phyloP scores from a whole-genome alignment of 306 rosid genomes.

The Lathyrus oleraceus region DNA sequence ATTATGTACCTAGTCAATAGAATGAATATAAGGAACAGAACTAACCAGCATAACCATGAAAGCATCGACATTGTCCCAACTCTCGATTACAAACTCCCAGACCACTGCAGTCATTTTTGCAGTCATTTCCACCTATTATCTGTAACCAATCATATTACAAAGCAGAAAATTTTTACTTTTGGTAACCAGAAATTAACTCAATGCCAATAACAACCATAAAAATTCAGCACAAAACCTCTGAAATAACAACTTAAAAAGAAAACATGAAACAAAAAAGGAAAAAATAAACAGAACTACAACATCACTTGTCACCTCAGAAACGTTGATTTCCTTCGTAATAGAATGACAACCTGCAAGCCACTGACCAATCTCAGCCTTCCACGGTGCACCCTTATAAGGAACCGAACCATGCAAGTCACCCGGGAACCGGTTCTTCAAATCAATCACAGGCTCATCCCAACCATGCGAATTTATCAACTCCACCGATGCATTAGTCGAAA shows the following conservation, averaged over 20 bases:
- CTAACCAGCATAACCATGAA: constrained; percentile 85
- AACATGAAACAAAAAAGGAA: no score
- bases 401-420: constrained; percentile 65
- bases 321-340: constrained; percentile 55
- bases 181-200: constrained; percentile 4
- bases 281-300: background rate
- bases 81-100: constrained; percentile 83
- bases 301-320: constrained; percentile 68
- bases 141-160: constrained; percentile 44
- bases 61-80: constrained; percentile 87
- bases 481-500: constrained; percentile 45
- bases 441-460: constrained; percentile 39
- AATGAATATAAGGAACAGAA: constrained; percentile 24
- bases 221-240: background rate
- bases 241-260: background rate
- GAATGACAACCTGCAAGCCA: constrained; percentile 90
- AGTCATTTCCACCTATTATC: constrained; percentile 68
- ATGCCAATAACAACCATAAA: constrained; percentile 29
- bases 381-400: constrained; percentile 76
- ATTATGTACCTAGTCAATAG: constrained; percentile 1
- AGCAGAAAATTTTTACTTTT: background rate
- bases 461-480: constrained; percentile 34
- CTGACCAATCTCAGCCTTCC: constrained; percentile 85
- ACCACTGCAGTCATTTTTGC: constrained; percentile 82
- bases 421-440: constrained; percentile 59